Evolutionary conservation across 495 filamentous ascomycete species (phyloP).

Genomic region (Tuber indicum): DNA sequence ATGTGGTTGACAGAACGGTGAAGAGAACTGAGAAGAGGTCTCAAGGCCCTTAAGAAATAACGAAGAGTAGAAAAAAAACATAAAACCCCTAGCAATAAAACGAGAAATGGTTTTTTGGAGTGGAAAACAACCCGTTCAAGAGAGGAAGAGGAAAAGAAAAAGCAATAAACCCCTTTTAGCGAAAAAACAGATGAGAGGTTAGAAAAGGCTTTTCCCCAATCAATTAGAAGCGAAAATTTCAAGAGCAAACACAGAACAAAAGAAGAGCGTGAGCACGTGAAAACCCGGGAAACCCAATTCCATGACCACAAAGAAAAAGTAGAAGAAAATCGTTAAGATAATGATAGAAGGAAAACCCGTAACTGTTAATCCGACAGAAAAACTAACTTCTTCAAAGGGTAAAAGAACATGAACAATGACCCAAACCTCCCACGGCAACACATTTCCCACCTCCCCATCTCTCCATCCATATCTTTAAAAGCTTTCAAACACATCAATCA

Average conservation of each 20-base stretch:
- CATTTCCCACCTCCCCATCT: neutral
- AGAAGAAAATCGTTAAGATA: conserved; percentile 5
- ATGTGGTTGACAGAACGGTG: neutral
- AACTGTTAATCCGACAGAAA: conserved; percentile 1
- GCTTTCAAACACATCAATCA: neutral
- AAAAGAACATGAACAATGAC: conserved; percentile 2
- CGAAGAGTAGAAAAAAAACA: neutral
- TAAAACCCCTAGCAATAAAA: neutral
- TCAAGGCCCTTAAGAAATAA: neutral
- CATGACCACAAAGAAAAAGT: conserved; percentile 4
- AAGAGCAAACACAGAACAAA: neutral
- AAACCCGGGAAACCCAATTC: conserved; percentile 1
- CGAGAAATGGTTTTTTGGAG: neutral
- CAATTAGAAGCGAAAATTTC: neutral
- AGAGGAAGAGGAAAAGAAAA: neutral
- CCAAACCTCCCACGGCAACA: neutral
- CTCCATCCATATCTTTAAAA: neutral
- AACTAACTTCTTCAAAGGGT: conserved; percentile 5
- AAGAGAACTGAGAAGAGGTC: neutral
- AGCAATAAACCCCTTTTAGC: neutral
- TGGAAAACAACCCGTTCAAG: neutral
- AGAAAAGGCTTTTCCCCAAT: neutral
- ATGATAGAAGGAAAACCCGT: neutral
- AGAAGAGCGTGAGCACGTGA: neutral
- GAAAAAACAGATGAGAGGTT: neutral